phyloP scores from a whole-genome alignment of 805 yeast species.

The Candida lessepsii region DNA sequence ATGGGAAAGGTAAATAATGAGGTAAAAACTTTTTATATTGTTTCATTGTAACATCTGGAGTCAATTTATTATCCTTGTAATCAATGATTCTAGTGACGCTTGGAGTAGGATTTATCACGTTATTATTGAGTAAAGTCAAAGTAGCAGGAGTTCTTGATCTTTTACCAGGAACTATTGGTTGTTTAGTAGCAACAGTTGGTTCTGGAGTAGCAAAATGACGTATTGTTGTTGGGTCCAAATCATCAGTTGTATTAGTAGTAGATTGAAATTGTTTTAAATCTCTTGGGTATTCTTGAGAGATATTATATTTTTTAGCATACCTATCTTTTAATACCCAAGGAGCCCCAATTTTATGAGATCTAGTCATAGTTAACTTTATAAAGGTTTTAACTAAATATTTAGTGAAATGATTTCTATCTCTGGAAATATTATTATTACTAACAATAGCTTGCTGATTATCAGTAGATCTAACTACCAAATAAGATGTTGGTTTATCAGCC shows the following conservation, averaged over 20 bases:
- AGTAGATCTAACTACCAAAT: slow-evolving; percentile 61
- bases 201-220: slow-evolving; percentile 15
- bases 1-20: slow-evolving; percentile 33
- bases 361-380: slow-evolving; percentile 70
- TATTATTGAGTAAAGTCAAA: not conserved
- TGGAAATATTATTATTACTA: slow-evolving; percentile 66
- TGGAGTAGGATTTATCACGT: not conserved
- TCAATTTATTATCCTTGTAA: not conserved
- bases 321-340: slow-evolving; percentile 92
- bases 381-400: slow-evolving; percentile 89
- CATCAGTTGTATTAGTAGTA: slow-evolving; percentile 33
- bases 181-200: not conserved
- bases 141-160: not conserved
- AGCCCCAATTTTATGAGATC: slow-evolving; percentile 84
- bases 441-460: slow-evolving; percentile 62
- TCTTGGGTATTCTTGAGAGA: slow-evolving; percentile 58
- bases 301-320: slow-evolving; percentile 68
- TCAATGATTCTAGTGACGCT: slow-evolving; percentile 1
- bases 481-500: slow-evolving; percentile 53
- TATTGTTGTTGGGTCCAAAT: slow-evolving; percentile 17
- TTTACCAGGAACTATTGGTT: slow-evolving; percentile 1
- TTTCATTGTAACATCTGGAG: not conserved
- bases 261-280: slow-evolving; percentile 44
- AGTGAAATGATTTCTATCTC: slow-evolving; percentile 86
- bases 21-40: slow-evolving; percentile 23